Base-by-base conservation (phyloP, 306 rosid species). In the Begonia loranthoides region DNA sequence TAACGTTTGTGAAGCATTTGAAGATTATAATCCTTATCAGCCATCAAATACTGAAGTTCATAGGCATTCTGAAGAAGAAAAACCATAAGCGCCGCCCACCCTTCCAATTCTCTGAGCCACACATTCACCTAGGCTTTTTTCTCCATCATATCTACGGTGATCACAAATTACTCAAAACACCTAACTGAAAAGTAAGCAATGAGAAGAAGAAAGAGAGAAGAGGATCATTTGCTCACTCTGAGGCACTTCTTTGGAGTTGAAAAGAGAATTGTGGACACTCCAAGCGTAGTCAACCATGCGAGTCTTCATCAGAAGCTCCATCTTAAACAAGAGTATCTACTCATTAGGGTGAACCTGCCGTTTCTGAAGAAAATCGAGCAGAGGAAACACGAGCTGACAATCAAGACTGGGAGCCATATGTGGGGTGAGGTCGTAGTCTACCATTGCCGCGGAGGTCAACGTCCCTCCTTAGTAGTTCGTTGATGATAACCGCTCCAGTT, bases 201-300 rank as follows among this genome's bases (percentile, higher is more conserved):
- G 43, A 10, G 15, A 43, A 13, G 0, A 1, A 43, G 47, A 28
- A 10, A 10, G 54, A 50, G 16, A 14, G 19, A 16, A 38, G 8
- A n/a, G n/a, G 1, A 5, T 0, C 0, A 5, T 39, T 43, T 13
- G 7, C 19, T 15, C 7, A 33, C 86, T 79, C 34, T 74, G 86
- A 1, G 99, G 99, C 0, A 86, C 95, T 4, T 90, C 95, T 41
- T 90, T 95, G 1, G 94, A 80, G 56, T 70, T 94, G 67, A 85
- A 82, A 43, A 90, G 95, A 16, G 78, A 76, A 63, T 90, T 90
- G 74, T 86, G 86, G 65, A 90, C 85, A 69, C 85, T 95, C 99
- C 85, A 85, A 51, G 92, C 92, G 45, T 86, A 90, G 48, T 90
- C 99, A 16, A 90, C 99, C 99, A 90, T 90, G 74, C 82, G 82